Base-by-base conservation (phyloP, 371 early-diverging fungal species). In the Funneliformis caledonium region DNA sequence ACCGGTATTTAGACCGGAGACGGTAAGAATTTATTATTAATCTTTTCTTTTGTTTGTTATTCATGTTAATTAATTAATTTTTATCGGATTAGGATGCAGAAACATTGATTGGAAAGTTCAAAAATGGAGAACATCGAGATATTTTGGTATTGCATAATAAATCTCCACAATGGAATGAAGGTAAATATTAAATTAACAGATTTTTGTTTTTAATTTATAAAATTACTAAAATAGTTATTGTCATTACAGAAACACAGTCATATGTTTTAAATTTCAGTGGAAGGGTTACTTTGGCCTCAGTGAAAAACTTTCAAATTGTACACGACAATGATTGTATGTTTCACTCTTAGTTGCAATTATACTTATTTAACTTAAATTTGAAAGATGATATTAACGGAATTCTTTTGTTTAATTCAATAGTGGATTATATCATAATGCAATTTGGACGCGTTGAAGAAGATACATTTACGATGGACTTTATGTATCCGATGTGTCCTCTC, bases 301-400 rank as follows among this genome's bases (percentile, higher is more conserved):
- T 98, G 50, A 98, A 98, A 83, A 99, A 99, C 86, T 98, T 99
- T 86, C 99, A 99, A 85, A 93, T 99, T 70, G 95, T 98, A 16
- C 95, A 94, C 82, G 94, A 95, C 45, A 89, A 94, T 78, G 96
- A 97, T 84, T 86, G 94, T 95, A 90, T 87, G 92, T 86, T 8
- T 22, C 19, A 74, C 68, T 69, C 14, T 76, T 33, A 68, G 14
- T 42, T 80, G 78, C 37, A 19, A 5, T 65, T 61, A 33, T 52
- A 26, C 10, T 76, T 26, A 19, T 47, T 22, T 68, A 65, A 31
- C 14, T 2, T 19, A 8, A 37, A 45, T 31, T 31, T 48, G 12
- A 82, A 45, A 43, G 37, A 10, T 56, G 37, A 8, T 37, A 82
- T n/a, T 26, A 33, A 33, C 16, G 19, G 31, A 11, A 50, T 37